Conservation (phyloP, 1,284 basidiomycete genomes). For the Boletus putidus region DNA sequence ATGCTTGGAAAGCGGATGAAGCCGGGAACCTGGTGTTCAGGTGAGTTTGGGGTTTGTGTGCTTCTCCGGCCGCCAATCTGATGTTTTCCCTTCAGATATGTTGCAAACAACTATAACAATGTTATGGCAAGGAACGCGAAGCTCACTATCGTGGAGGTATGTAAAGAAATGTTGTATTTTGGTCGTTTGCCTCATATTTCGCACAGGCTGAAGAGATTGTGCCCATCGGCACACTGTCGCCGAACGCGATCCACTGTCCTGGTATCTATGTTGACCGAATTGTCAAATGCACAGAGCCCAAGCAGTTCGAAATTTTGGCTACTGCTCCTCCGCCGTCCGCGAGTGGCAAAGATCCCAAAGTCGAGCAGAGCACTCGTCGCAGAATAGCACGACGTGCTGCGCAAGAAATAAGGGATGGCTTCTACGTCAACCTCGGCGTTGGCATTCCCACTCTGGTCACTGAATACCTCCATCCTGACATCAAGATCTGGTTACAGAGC, state of each 20-base stretch:
- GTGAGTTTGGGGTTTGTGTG: conserved; percentile 39
- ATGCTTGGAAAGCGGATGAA: conserved; percentile 96
- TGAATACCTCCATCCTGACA: conserved; percentile 70
- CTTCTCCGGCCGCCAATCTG: neutral
- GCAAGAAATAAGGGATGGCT: conserved; percentile 86
- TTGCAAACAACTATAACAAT: conserved; percentile 83
- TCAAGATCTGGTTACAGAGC: conserved; percentile 86
- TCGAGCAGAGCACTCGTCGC: conserved; percentile 57
- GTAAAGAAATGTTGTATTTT: conserved; percentile 10
- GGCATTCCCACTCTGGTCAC: conserved; percentile 92
- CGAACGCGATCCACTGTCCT: conserved; percentile 81
- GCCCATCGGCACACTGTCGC: conserved; percentile 78
- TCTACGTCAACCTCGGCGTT: conserved; percentile 73
- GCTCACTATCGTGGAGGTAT: conserved; percentile 84
- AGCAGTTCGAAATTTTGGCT: conserved; percentile 75
- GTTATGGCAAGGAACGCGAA: conserved; percentile 87
- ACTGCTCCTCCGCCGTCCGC: conserved; percentile 50
- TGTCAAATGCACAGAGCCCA: conserved; percentile 72
- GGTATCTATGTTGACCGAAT: conserved; percentile 86
- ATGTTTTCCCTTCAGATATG: conserved; percentile 55
- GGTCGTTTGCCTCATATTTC: neutral
- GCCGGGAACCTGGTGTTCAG: conserved; percentile 81
- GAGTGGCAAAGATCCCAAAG: conserved; percentile 42
- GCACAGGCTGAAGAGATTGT: conserved; percentile 85
- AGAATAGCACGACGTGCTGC: conserved; percentile 86